Evolutionary conservation across 2,329 filamentous ascomycete species (phyloP).

Genomic region (Trichoderma sp.): DNA sequence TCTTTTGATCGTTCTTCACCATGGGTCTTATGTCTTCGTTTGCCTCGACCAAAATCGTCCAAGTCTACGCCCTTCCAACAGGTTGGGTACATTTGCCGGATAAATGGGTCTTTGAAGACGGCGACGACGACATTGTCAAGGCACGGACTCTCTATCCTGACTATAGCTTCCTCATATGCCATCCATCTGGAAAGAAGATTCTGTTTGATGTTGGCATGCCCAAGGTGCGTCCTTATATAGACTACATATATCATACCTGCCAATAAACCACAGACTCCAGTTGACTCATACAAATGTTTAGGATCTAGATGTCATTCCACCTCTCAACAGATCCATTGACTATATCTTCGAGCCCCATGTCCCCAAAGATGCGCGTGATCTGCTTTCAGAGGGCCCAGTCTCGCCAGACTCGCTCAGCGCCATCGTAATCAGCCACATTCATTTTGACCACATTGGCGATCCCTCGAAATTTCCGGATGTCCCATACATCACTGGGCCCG

Average conservation of each 20-base stretch:
- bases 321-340: background rate
- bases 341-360: background rate
- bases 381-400: background rate
- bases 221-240: background rate
- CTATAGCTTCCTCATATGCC: background rate
- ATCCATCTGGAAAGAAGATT: background rate
- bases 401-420: background rate
- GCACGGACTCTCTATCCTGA: background rate
- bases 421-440: background rate
- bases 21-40: background rate
- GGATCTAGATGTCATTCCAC: background rate
- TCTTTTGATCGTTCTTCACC: background rate
- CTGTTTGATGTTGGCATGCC: background rate
- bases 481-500: background rate
- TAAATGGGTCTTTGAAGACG: background rate
- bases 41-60: background rate
- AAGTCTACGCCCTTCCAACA: background rate
- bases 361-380: background rate
- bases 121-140: background rate
- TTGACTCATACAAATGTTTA: background rate
- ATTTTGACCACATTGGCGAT: background rate
- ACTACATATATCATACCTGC: background rate
- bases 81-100: background rate
- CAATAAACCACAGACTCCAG: rapidly evolving
- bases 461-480: background rate